Conservation (phyloP, 176 grass and related monocot genomes). For the Carex pumila region DNA sequence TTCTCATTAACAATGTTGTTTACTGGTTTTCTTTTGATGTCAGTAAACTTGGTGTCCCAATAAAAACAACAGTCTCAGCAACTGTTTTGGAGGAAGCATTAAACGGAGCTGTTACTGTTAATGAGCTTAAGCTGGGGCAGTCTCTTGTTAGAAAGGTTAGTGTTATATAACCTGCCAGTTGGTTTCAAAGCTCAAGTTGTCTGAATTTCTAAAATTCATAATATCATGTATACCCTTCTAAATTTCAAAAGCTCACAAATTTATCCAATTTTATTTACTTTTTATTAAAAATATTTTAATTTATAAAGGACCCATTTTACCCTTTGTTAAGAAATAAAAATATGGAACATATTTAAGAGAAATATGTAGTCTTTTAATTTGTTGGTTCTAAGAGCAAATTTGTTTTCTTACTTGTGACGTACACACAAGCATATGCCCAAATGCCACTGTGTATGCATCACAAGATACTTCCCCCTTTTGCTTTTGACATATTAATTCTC, state of each 20-base stretch:
- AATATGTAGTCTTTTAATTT: too few relatives aligned
- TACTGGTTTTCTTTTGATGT: background rate
- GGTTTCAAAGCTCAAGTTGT: background rate
- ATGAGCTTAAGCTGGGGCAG: conserved; percentile 59
- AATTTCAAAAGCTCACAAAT: too few relatives aligned
- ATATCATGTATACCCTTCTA: too few relatives aligned
- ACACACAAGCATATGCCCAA: too few relatives aligned
- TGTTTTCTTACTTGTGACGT: too few relatives aligned
- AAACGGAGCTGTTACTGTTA: conserved; percentile 69
- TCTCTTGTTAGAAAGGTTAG: conserved; percentile 68
- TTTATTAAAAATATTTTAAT: too few relatives aligned
- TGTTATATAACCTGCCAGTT: background rate
- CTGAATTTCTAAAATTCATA: background rate
- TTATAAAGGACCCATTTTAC: too few relatives aligned
- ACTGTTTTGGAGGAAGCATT: conserved; percentile 94
- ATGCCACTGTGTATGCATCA: too few relatives aligned
- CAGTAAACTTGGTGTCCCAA: conserved; percentile 97
- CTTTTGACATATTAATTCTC: background rate
- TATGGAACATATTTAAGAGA: too few relatives aligned
- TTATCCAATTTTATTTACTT: too few relatives aligned
- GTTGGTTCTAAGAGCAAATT: too few relatives aligned
- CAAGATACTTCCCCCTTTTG: background rate
- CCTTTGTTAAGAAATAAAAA: too few relatives aligned
- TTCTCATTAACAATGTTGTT: background rate
- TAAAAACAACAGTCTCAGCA: conserved; percentile 97